Conservation (phyloP, 345 rosid genomes). For the Moricandia arvensis region DNA sequence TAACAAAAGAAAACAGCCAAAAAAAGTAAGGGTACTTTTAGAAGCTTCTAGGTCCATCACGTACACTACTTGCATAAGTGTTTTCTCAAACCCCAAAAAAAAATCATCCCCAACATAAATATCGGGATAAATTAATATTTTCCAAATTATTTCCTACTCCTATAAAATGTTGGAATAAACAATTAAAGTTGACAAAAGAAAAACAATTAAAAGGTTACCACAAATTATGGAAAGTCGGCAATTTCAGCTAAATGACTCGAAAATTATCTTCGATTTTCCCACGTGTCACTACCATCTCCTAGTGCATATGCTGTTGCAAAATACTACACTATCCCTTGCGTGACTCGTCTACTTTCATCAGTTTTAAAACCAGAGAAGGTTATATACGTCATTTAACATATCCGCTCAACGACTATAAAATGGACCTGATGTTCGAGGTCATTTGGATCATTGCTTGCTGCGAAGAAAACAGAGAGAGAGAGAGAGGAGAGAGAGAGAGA, state of each 20-base stretch:
- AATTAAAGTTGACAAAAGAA: too few relatives aligned
- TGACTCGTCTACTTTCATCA: not conserved
- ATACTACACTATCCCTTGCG: not conserved
- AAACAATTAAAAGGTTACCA: not conserved
- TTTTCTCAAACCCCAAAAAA: not conserved
- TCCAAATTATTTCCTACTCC: not conserved
- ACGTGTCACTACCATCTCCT: conserved; percentile 4
- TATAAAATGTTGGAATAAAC: not conserved
- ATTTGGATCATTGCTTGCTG: not conserved
- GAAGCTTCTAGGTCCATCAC: conserved; percentile 14
- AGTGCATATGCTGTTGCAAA: not conserved
- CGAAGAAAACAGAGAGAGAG: not conserved
- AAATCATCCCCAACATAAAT: conserved; percentile 7
- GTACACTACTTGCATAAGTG: conserved; percentile 13
- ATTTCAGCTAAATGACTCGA: not conserved
- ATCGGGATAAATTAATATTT: not conserved
- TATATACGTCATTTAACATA: conserved; percentile 10
- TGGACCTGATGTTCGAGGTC: not conserved
- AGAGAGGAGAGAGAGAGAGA: not conserved
- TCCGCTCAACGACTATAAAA: not conserved
- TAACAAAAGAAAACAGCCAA: not conserved
- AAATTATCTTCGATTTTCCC: conserved; percentile 9
- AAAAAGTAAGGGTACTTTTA: not conserved
- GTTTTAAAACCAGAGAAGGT: not conserved
- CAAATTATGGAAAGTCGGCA: not conserved